phyloP scores from a whole-genome alignment of 176 grass and related monocot species.

The Bonia amplexicaulis region DNA sequence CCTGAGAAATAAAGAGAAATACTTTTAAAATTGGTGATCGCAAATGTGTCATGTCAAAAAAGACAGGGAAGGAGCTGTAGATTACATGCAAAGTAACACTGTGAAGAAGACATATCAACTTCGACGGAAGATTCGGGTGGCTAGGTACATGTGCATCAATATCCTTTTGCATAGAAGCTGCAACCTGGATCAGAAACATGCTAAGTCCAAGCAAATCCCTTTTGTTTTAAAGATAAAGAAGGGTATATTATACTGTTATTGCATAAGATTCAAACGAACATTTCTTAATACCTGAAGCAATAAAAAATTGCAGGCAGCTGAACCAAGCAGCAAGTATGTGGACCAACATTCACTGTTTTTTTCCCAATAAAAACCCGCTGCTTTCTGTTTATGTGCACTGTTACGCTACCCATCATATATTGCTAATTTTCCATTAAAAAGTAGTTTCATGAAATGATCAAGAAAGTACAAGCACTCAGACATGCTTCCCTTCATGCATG shows the following conservation, averaged over 20 bases:
- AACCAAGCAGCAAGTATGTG: neutral
- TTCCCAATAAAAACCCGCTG: neutral
- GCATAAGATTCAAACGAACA: neutral
- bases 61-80: neutral
- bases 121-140: slow-evolving; percentile 89
- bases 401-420: neutral
- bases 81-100: slow-evolving; percentile 95
- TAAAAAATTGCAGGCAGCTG: neutral
- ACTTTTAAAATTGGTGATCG: neutral
- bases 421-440: slow-evolving; percentile 6
- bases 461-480: slow-evolving; percentile 31
- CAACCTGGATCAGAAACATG: slow-evolving; percentile 61
- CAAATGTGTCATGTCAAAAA: neutral
- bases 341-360: neutral
- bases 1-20: slow-evolving; percentile 45
- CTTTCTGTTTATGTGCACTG: neutral
- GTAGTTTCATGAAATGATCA: slow-evolving; percentile 22
- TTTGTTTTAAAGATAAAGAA: neutral
- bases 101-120: slow-evolving; percentile 97
- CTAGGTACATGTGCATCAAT: slow-evolving; percentile 85
- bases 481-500: slow-evolving; percentile 35
- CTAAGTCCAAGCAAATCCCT: slow-evolving; percentile 25
- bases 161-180: slow-evolving; percentile 99
- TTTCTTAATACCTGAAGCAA: neutral
- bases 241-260: neutral